Conservation (phyloP, 2,329 filamentous ascomycete species). For the Alternaria sp. region DNA sequence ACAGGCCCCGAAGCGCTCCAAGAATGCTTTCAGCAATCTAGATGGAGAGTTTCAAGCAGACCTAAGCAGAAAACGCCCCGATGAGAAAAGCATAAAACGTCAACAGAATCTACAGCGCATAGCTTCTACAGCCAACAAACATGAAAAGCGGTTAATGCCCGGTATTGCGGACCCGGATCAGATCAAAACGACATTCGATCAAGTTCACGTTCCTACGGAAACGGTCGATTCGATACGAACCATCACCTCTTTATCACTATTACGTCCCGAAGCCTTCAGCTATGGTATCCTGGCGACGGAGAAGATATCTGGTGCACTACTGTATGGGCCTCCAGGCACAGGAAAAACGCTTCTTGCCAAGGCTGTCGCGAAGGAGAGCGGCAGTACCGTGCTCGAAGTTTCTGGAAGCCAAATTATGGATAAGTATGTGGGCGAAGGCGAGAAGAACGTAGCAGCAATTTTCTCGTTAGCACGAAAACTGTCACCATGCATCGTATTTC, state of each 20-base stretch:
- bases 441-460: conserved; percentile 92
- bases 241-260: conserved; percentile 84
- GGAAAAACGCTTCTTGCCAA: conserved; percentile 74
- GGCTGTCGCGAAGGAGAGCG: conserved; percentile 70
- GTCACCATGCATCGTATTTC: conserved; percentile 91
- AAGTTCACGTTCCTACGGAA: conserved; percentile 83
- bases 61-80: conserved; percentile 16
- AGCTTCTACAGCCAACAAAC: conserved; percentile 62
- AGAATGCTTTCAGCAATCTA: conserved; percentile 7
- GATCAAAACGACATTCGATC: conserved; percentile 85
- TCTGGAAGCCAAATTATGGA: conserved; percentile 92
- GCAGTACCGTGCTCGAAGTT: conserved; percentile 80
- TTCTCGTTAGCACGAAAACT: conserved; percentile 93
- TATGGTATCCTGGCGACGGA: conserved; percentile 94
- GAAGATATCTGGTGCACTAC: conserved; percentile 85
- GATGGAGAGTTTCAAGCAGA: conserved; percentile 11
- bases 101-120: conserved; percentile 61
- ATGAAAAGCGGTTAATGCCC: conserved; percentile 83
- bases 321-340: conserved; percentile 83
- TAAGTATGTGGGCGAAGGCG: conserved; percentile 94
- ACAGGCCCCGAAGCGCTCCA: conserved; percentile 18
- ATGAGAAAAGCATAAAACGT: conserved; percentile 50
- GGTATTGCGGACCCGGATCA: conserved; percentile 84
- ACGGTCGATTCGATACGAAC: conserved; percentile 89
- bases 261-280: conserved; percentile 91